These are phyloP conservation scores for Coniophora puteana DNA, from an alignment of 1,284 basidiomycete species.

Conservation along the genomic window DNA sequence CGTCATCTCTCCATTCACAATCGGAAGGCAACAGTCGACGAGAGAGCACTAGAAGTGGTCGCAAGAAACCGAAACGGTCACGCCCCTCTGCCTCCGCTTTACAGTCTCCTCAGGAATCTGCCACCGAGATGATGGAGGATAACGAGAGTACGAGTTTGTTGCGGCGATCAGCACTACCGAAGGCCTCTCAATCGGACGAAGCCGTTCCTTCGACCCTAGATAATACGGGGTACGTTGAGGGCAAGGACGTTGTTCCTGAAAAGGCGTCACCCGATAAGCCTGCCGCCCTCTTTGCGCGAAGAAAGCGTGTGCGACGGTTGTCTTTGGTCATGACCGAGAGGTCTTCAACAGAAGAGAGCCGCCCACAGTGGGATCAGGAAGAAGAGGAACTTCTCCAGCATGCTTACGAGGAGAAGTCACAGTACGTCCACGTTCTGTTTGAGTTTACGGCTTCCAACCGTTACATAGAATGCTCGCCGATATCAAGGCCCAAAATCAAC, in stretches of 20 bases:
- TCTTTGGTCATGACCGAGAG: no score
- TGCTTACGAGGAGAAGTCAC: slow-evolving; percentile 44
- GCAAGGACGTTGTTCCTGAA: no score
- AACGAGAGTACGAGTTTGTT: no score
- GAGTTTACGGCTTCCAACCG: slow-evolving; percentile 5
- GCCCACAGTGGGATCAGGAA: no score
- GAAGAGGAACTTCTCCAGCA: slow-evolving; percentile 36
- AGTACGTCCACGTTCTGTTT: slow-evolving; percentile 38
- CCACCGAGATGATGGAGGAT: slow-evolving; percentile 10
- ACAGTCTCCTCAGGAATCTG: slow-evolving; percentile 14
- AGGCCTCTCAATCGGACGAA: no score
- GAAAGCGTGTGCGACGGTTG: slow-evolving; percentile 20
- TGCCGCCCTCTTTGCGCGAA: no score
- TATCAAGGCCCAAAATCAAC: slow-evolving; percentile 53
- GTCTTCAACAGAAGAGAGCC: no score
- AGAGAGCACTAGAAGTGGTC: slow-evolving; percentile 23
- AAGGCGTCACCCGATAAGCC: no score
- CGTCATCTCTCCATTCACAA: slow-evolving; percentile 44
- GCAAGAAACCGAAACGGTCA: slow-evolving; percentile 7
- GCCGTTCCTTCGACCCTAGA: no score
- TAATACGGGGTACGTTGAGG: no score
- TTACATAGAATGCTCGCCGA: slow-evolving; percentile 53
- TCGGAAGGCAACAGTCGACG: slow-evolving; percentile 40
- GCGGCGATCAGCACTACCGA: no score
- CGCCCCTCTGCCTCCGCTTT: slow-evolving; percentile 7